These are phyloP conservation scores for Posidonia australis DNA, from an alignment of 106 monocot species.

Conservation along the genomic window DNA sequence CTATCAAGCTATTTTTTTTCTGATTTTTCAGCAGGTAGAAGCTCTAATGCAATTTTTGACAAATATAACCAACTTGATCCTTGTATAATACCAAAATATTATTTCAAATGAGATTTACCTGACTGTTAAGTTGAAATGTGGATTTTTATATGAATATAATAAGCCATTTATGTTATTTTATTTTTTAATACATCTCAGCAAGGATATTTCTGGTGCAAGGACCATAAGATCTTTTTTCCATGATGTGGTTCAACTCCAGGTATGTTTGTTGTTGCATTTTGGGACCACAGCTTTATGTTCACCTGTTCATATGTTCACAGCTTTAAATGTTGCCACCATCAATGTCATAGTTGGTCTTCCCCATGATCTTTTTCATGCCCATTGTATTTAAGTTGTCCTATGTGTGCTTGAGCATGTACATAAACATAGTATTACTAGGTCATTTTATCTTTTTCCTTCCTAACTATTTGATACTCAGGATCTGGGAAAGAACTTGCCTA, in stretches of 20 bases:
- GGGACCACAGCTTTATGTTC: neutral
- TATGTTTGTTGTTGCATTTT: slow-evolving; percentile 10
- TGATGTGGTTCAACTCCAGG: slow-evolving; percentile 74
- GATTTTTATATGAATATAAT: neutral
- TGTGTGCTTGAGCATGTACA: no score
- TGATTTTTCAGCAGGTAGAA: no score
- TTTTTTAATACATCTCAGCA: slow-evolving; percentile 30
- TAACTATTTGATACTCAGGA: slow-evolving; percentile 20
- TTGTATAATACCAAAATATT: no score
- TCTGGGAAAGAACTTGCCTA: slow-evolving; percentile 38
- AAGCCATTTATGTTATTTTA: neutral
- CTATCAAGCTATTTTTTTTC: no score
- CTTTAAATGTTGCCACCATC: neutral
- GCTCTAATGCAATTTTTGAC: no score
- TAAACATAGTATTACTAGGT: no score
- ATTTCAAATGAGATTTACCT: neutral
- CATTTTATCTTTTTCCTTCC: neutral
- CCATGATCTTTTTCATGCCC: no score
- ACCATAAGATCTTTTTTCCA: slow-evolving; percentile 56
- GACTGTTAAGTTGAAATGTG: neutral
- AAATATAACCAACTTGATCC: no score
- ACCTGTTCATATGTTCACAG: neutral
- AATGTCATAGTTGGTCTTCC: no score
- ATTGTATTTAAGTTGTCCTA: no score
- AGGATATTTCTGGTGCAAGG: slow-evolving; percentile 59